Conservation (phyloP, 2,329 filamentous ascomycete species). For the Neocucurbitaria cava region DNA sequence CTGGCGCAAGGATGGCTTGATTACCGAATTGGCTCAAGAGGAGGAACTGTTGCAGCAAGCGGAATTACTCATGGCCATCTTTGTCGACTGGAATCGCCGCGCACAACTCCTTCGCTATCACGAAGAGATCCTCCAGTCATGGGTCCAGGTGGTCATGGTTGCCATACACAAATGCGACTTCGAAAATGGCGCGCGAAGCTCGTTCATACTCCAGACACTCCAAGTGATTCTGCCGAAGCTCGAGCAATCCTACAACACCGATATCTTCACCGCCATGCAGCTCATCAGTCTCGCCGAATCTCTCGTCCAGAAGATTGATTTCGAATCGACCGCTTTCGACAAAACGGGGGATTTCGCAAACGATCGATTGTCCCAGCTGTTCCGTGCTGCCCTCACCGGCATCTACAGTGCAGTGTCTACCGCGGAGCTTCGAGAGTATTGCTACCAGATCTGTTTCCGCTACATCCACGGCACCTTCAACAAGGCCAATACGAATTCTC, state of each 20-base stretch:
- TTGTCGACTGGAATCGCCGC: constrained; percentile 69
- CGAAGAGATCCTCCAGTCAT: constrained; percentile 76
- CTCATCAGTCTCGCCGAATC: constrained; percentile 78
- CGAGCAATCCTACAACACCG: constrained; percentile 75
- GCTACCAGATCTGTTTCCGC: constrained; percentile 90
- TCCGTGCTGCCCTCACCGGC: constrained; percentile 83
- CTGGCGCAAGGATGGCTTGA: constrained; percentile 53
- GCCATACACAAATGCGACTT: constrained; percentile 85
- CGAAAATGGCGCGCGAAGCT: constrained; percentile 72
- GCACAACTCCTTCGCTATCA: constrained; percentile 63
- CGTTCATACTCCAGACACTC: constrained; percentile 84
- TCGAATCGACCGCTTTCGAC: constrained; percentile 56
- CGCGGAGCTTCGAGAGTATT: constrained; percentile 76
- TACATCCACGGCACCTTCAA: constrained; percentile 75
- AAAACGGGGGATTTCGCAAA: constrained; percentile 74
- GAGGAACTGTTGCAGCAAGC: constrained; percentile 57
- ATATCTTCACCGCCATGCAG: constrained; percentile 73
- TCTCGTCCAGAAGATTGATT: constrained; percentile 74
- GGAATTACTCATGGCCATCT: constrained; percentile 62
- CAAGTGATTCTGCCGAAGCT: constrained; percentile 89
- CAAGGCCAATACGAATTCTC: constrained; percentile 48
- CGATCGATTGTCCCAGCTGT: constrained; percentile 89
- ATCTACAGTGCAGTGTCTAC: constrained; percentile 76
- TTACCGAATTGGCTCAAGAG: constrained; percentile 47
- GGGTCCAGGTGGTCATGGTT: constrained; percentile 84